phyloP scores from a whole-genome alignment of 2,329 filamentous ascomycete genomes.

The Arthroderma sp. region DNA sequence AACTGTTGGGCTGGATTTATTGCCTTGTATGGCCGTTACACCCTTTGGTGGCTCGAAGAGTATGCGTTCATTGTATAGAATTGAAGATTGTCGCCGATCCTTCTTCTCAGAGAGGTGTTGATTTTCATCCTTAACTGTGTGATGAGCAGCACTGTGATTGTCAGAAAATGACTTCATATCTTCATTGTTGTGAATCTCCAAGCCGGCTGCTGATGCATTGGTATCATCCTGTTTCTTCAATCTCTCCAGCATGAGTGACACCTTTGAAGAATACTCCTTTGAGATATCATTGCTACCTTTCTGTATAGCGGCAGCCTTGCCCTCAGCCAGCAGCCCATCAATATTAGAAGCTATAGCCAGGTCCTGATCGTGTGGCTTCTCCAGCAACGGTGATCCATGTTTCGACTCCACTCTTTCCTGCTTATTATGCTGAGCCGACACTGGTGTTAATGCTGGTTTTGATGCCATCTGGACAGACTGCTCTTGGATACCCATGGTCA shows the following conservation, averaged over 20 bases:
- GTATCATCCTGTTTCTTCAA: no score
- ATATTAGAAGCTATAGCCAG: constrained; percentile 9
- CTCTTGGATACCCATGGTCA: no score
- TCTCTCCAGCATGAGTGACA: no score
- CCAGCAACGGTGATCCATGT: no score
- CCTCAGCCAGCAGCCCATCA: constrained; percentile 12
- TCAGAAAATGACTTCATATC: neutral
- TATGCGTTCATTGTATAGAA: constrained; percentile 5
- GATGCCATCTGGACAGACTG: no score
- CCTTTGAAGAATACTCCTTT: no score
- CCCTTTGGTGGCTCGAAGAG: constrained; percentile 7
- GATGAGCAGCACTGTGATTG: neutral
- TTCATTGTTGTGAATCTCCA: constrained; percentile 12
- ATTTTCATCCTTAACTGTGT: neutral
- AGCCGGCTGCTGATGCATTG: constrained; percentile 1
- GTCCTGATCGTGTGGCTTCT: neutral
- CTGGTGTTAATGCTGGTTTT: no score
- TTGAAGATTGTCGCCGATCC: neutral
- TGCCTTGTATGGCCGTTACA: neutral
- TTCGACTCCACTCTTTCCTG: no score
- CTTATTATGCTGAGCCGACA: no score
- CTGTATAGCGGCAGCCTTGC: constrained; percentile 8
- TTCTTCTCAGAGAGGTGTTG: neutral
- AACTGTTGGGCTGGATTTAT: neutral
- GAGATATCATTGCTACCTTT: no score